These are phyloP conservation scores for Asterochloris erici DNA, from an alignment of 139 green algal genomes.

Conservation along the genomic window DNA sequence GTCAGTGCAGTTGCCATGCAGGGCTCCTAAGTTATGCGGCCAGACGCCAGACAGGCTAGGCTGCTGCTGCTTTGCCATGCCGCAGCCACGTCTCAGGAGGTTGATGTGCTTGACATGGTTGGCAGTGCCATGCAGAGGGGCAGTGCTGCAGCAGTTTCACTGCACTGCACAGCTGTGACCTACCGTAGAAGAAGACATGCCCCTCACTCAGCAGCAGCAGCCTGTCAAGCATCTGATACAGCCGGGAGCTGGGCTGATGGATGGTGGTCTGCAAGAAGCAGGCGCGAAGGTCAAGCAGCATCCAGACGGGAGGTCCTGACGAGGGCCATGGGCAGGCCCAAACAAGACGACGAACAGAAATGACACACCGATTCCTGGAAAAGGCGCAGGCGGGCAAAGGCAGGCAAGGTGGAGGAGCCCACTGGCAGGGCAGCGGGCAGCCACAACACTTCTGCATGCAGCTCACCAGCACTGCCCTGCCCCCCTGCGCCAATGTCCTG, in stretches of 20 bases:
- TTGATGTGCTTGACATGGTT: not conserved
- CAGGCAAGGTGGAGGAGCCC: too few relatives aligned
- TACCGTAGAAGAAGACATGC: conserved; percentile 19
- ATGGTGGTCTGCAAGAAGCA: conserved; percentile 67
- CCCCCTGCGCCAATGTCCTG: conserved; percentile 62
- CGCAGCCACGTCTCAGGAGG: not conserved
- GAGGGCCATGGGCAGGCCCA: too few relatives aligned
- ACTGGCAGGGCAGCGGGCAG: too few relatives aligned
- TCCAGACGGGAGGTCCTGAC: too few relatives aligned
- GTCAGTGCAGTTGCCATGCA: too few relatives aligned
- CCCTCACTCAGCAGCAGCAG: conserved; percentile 67
- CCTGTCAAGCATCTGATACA: conserved; percentile 81
- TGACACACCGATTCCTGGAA: too few relatives aligned
- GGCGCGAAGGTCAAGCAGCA: too few relatives aligned
- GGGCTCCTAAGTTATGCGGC: too few relatives aligned
- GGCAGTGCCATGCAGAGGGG: not conserved
- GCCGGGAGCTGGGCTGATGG: conserved; percentile 86
- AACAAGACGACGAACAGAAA: too few relatives aligned
- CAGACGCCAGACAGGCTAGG: not conserved
- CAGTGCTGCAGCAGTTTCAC: not conserved
- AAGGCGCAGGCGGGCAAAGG: too few relatives aligned
- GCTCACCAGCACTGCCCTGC: conserved; percentile 59
- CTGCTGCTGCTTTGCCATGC: not conserved
- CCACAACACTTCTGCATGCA: too few relatives aligned
- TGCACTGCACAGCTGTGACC: not conserved